Conservation (phyloP, 169 alveolate species). For the Miamiensis avidus region DNA sequence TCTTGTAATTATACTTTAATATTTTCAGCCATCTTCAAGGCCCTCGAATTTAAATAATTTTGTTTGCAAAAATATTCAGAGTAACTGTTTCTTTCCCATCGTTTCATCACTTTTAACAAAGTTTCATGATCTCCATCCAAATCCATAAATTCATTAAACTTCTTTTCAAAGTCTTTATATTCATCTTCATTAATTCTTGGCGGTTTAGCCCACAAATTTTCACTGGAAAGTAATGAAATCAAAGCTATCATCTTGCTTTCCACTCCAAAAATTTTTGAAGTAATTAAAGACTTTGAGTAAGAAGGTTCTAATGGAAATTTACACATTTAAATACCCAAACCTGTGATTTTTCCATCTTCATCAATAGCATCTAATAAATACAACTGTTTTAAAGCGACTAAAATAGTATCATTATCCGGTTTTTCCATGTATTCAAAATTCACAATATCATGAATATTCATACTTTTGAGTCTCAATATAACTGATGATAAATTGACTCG, state of each 20-base stretch:
- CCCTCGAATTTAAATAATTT: conserved; percentile 62
- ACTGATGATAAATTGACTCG: conserved; percentile 73
- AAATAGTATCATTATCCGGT: conserved; percentile 67
- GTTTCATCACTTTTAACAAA: conserved; percentile 57
- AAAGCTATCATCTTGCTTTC: conserved; percentile 65
- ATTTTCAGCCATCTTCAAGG: conserved; percentile 69
- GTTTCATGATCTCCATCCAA: conserved; percentile 68
- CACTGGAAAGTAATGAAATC: conserved; percentile 72
- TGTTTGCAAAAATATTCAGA: conserved; percentile 64
- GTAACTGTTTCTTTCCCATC: conserved; percentile 63
- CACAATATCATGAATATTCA: conserved; percentile 81
- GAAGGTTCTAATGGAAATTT: conserved; percentile 85
- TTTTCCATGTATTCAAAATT: conserved; percentile 79
- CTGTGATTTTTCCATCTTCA: conserved; percentile 65
- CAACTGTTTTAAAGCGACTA: conserved; percentile 67
- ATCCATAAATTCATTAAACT: conserved; percentile 49
- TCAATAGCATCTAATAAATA: conserved; percentile 76
- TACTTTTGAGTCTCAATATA: conserved; percentile 65
- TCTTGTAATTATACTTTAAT: conserved; percentile 65
- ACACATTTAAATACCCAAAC: conserved; percentile 72
- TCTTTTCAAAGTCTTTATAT: conserved; percentile 50
- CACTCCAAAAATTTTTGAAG: conserved; percentile 59
- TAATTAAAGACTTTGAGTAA: conserved; percentile 65
- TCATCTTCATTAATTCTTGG: conserved; percentile 66
- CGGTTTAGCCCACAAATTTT: conserved; percentile 66